These are phyloP conservation scores for Wickerhamiella alocasiicola DNA, from an alignment of 805 yeast genomes.

Conservation along the genomic window DNA sequence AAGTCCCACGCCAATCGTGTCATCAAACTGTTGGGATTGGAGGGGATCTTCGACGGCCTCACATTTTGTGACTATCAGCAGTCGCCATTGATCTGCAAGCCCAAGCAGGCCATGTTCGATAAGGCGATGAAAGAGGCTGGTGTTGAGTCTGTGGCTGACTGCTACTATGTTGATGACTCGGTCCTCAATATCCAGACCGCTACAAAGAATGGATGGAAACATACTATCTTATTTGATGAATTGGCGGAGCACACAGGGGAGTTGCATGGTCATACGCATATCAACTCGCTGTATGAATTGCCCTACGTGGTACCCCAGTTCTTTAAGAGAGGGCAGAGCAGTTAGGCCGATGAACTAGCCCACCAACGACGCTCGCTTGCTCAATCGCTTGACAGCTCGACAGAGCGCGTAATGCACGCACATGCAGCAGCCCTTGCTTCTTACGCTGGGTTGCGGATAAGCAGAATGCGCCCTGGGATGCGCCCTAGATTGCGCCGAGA, in stretches of 20 bases:
- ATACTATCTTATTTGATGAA: slow-evolving; percentile 65
- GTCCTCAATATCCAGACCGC: slow-evolving; percentile 70
- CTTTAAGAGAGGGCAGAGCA: slow-evolving; percentile 29
- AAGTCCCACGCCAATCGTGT: slow-evolving; percentile 80
- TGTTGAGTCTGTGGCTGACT: slow-evolving; percentile 32
- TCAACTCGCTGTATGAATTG: slow-evolving; percentile 47
- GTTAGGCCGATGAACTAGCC: no score
- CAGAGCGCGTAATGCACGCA: no score
- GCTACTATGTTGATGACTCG: slow-evolving; percentile 84
- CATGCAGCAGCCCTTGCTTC: no score
- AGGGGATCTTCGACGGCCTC: slow-evolving; percentile 88
- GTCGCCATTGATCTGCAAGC: slow-evolving; percentile 66
- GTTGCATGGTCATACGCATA: slow-evolving; percentile 35
- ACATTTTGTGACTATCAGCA: slow-evolving; percentile 77
- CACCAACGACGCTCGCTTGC: no score
- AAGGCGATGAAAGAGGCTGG: slow-evolving; percentile 49
- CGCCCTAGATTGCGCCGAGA: no score
- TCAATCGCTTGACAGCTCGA: no score
- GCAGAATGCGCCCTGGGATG: no score
- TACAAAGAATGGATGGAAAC: slow-evolving; percentile 53
- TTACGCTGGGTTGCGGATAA: no score
- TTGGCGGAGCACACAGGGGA: slow-evolving; percentile 38
- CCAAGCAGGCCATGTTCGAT: slow-evolving; percentile 59
- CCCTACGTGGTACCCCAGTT: slow-evolving; percentile 35
- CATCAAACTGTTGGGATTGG: slow-evolving; percentile 65